Percentiles rank a stretch among this genome's conserved stretches.
These are phyloP conservation scores for Amorphotheca resinae DNA, from an alignment of 495 filamentous ascomycete genomes.

Conservation along the genomic window DNA sequence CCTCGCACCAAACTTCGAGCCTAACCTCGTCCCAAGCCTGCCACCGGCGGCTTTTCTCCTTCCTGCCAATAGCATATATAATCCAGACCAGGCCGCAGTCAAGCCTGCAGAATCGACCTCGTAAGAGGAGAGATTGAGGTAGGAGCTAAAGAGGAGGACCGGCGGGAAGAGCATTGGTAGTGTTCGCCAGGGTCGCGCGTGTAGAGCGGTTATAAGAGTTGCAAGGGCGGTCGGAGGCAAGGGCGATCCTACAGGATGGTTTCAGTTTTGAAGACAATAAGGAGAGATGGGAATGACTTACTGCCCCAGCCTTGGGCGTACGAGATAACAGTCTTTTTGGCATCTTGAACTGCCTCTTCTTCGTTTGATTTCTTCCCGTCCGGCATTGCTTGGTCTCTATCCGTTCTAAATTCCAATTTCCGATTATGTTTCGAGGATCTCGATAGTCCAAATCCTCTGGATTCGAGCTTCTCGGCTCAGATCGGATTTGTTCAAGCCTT, in stretches of 20 bases:
- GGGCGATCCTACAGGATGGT: slow-evolving; percentile 48
- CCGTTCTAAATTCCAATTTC: too few relatives aligned
- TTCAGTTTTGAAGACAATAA: background rate
- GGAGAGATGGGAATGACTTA: slow-evolving; percentile 29
- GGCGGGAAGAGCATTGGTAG: slow-evolving; percentile 75
- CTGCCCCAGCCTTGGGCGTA: slow-evolving; percentile 57
- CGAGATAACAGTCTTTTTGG: slow-evolving; percentile 36
- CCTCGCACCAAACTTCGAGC: slow-evolving; percentile 22
- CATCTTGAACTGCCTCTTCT: slow-evolving; percentile 16
- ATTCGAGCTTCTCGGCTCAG: too few relatives aligned
- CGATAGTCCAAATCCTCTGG: too few relatives aligned
- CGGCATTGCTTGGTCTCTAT: background rate
- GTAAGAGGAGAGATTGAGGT: slow-evolving; percentile 67
- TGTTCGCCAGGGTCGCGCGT: slow-evolving; percentile 59
- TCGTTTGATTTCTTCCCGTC: slow-evolving; percentile 7
- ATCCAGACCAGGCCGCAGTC: slow-evolving; percentile 71
- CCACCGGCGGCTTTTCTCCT: slow-evolving; percentile 30
- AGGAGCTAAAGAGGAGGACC: slow-evolving; percentile 73
- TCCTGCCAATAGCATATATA: slow-evolving; percentile 69
- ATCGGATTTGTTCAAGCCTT: too few relatives aligned
- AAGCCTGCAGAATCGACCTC: slow-evolving; percentile 74
- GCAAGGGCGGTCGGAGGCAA: slow-evolving; percentile 68
- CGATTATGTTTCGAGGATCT: too few relatives aligned
- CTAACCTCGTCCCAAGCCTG: background rate
- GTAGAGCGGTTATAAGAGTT: slow-evolving; percentile 65